phyloP scores from a whole-genome alignment of 768 basidiomycete genomes.

The Hygrophorus pudorinus region DNA sequence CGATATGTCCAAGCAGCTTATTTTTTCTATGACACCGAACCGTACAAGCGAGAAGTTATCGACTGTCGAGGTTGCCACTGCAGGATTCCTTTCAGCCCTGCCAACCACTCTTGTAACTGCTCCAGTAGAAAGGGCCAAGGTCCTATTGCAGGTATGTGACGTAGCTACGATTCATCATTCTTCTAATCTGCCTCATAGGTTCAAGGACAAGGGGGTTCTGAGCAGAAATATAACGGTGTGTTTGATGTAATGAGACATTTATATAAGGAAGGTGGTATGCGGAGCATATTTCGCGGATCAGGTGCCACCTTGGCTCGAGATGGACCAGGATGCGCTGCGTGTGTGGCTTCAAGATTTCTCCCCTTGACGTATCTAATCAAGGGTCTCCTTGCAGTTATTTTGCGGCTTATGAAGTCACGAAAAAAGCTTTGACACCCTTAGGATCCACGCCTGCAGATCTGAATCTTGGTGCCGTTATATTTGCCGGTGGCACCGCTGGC shows the following conservation, averaged over 20 bases:
- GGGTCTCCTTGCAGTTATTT: slow-evolving; percentile 63
- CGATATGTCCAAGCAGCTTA: slow-evolving; percentile 83
- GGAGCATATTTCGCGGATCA: slow-evolving; percentile 88
- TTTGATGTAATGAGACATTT: slow-evolving; percentile 83
- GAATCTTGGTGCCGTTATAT: slow-evolving; percentile 75
- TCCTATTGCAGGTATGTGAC: slow-evolving; percentile 69
- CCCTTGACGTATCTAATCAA: slow-evolving; percentile 2
- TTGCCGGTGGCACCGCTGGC: slow-evolving; percentile 91
- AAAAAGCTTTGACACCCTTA: slow-evolving; percentile 74
- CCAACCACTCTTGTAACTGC: slow-evolving; percentile 90
- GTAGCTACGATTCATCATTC: slow-evolving; percentile 5
- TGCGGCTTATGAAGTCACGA: slow-evolving; percentile 91
- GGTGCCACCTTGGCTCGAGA: slow-evolving; percentile 91
- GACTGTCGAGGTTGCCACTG: slow-evolving; percentile 73
- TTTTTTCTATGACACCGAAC: slow-evolving; percentile 70
- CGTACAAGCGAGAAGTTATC: slow-evolving; percentile 55
- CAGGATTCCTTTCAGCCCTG: slow-evolving; percentile 90
- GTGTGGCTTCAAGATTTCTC: slow-evolving; percentile 22
- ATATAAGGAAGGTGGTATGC: slow-evolving; percentile 88
- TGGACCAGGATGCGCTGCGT: slow-evolving; percentile 96
- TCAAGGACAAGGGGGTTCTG: slow-evolving; percentile 74
- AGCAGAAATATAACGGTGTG: slow-evolving; percentile 79
- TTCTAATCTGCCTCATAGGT: slow-evolving; percentile 36
- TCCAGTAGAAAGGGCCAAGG: slow-evolving; percentile 95
- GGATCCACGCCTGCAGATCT: slow-evolving; percentile 74